Conservation (phyloP, 2,329 filamentous ascomycete species). For the Fusarium luffae region DNA sequence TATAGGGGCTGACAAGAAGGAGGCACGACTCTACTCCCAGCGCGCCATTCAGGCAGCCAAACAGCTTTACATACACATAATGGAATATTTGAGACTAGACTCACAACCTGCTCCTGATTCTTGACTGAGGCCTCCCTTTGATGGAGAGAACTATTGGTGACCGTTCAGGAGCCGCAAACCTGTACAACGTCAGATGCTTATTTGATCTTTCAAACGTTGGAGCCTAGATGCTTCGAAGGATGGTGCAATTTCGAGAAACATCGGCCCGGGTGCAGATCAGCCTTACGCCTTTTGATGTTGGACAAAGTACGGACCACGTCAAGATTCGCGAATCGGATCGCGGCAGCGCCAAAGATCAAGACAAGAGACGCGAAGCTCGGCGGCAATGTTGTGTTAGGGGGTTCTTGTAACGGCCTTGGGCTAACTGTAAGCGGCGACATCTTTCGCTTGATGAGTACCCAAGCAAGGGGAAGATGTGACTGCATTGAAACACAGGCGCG, state of each 20-base stretch:
- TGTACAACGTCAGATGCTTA: conserved; percentile 37
- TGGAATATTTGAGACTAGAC: conserved; percentile 36
- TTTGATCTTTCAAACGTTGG: conserved; percentile 23
- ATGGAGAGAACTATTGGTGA: conserved; percentile 14
- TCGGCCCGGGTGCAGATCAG: conserved; percentile 34
- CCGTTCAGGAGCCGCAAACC: neutral
- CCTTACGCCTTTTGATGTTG: conserved; percentile 36
- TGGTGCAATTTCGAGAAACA: conserved; percentile 26
- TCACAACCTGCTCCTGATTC: neutral
- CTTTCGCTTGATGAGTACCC: conserved; percentile 23
- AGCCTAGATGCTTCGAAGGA: conserved; percentile 26
- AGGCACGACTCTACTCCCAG: conserved; percentile 16
- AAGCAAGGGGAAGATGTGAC: conserved; percentile 8
- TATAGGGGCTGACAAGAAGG: conserved; percentile 23
- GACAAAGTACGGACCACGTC: conserved; percentile 31
- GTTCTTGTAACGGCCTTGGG: conserved; percentile 5
- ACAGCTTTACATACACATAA: conserved; percentile 41
- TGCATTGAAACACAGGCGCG: conserved; percentile 30
- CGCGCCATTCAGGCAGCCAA: conserved; percentile 37
- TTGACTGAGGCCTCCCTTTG: conserved; percentile 41
- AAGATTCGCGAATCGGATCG: conserved; percentile 26
- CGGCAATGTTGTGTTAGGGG: conserved; percentile 11
- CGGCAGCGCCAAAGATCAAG: conserved; percentile 24
- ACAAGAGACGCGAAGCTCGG: conserved; percentile 23
- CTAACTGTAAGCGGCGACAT: conserved; percentile 42